Conservation (phyloP, 2,329 filamentous ascomycete species). For the Cladosporium sp. region DNA sequence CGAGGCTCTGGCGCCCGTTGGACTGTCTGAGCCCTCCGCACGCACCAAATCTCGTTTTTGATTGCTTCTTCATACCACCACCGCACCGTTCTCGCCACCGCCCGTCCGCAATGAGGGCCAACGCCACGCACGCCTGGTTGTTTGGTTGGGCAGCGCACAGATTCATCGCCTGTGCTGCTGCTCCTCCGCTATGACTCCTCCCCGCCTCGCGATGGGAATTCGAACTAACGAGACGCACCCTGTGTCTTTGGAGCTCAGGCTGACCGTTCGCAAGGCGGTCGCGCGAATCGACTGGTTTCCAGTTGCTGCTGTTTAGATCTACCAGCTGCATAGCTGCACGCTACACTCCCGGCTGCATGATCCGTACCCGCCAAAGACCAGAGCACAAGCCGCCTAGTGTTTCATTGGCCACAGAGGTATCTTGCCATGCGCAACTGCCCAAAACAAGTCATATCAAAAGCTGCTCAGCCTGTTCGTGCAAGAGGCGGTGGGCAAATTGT, state of each 20-base stretch:
- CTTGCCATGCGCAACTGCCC: conserved; percentile 15
- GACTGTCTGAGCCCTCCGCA: neutral
- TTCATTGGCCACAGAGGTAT: conserved; percentile 14
- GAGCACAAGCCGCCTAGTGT: conserved; percentile 10
- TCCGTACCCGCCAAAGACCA: conserved; percentile 11
- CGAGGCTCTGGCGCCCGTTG: conserved; percentile 4
- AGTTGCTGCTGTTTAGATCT: conserved; percentile 12
- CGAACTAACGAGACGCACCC: conserved; percentile 9
- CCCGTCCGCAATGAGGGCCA: neutral
- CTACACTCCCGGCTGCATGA: conserved; percentile 13
- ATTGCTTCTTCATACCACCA: conserved; percentile 10
- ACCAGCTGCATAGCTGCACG: conserved; percentile 4
- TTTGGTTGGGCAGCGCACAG: conserved; percentile 17
- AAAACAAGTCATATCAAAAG: conserved; percentile 17
- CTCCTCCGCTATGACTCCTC: conserved; percentile 8
- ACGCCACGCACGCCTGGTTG: neutral
- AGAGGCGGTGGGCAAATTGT: conserved; percentile 11
- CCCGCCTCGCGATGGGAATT: conserved; percentile 2
- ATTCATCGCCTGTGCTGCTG: neutral
- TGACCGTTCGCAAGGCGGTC: conserved; percentile 10
- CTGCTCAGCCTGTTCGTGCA: conserved; percentile 3
- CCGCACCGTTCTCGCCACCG: neutral
- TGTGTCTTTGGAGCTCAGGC: conserved; percentile 1
- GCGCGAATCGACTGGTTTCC: conserved; percentile 10
- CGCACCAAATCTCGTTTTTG: conserved; percentile 14